Base-by-base conservation (phyloP, 1,139 yeast species). In the Diutina mesorugosa region DNA sequence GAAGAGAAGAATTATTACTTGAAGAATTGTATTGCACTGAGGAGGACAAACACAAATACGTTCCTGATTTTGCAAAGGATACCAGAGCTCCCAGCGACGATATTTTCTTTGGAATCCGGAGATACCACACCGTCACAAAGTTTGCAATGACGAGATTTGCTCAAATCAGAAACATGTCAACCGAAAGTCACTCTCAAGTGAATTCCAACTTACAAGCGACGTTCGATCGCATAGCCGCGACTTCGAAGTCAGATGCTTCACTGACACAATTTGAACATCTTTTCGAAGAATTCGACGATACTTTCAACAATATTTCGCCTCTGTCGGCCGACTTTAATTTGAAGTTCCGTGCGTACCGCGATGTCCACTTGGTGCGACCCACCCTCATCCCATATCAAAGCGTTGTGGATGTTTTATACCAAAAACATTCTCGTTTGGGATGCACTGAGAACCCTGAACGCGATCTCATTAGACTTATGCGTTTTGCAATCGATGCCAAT, bases 11-110 rank as follows among this genome's bases (percentile, higher is more conserved):
- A 59, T 70, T 91, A 59, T 81, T 86, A 61, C 74, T 91, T 63
- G 97, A 90, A 66, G 74, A 77, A 45, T 66, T 90, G 55, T 89
- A 89, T 83, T 77, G 82, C 56, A 70, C 72, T 45, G 78, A 75
- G 26, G 74, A 70, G 45, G 83, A 79, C 29, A 63, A 67, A 51
- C 64, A 60, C 8, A 61, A 70, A 58, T 73, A 71, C 61, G 60
- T 64, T 53, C 59, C 58, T 1, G 41, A 35, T 35, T 35, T n/a
- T 9, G 14, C 41, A 10, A 35, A n/a, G 14, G 51, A 56, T 6
- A 64, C 59, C 3, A 59, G 55, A 1, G 41, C 52, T 2, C 51
- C 56, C 0, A 66, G 69, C 16, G 84, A 80, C 62, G 74, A 76
- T 59, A 73, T 81, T 28, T 81, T 81, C 61, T 67, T 71, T 47